Evolutionary conservation across 345 rosid species (phyloP).

Genomic region (Eucalyptus pauciflora): DNA sequence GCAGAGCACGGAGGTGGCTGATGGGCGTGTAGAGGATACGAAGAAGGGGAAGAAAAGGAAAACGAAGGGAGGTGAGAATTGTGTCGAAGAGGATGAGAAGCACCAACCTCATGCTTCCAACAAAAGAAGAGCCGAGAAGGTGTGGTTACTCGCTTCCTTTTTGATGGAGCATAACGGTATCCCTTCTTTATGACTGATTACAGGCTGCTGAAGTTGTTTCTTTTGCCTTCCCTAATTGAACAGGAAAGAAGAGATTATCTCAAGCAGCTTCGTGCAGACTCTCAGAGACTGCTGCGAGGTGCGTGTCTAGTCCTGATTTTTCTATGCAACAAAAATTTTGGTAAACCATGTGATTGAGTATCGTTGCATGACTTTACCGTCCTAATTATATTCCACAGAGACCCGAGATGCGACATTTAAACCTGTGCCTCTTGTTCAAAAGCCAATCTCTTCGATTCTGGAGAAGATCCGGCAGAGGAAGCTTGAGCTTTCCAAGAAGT

Average conservation of each 20-base stretch:
- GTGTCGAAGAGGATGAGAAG: conserved; percentile 19
- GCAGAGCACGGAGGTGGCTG: not conserved
- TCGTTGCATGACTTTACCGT: not conserved
- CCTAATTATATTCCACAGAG: conserved; percentile 17
- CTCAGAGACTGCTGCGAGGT: conserved; percentile 89
- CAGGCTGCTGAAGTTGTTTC: not conserved
- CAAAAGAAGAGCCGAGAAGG: conserved; percentile 45
- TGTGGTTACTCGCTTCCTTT: not conserved
- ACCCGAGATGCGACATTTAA: conserved; percentile 69
- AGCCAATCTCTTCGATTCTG: conserved; percentile 69
- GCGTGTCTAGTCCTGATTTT: not conserved
- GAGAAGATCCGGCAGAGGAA: conserved; percentile 80
- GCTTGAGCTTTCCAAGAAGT: conserved; percentile 67
- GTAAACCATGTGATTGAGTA: not conserved
- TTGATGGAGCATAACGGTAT: not conserved
- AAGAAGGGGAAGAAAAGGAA: conserved; percentile 10
- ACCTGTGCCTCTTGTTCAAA: conserved; percentile 50
- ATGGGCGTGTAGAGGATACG: not conserved
- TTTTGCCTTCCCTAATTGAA: not conserved
- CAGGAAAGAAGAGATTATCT: conserved; percentile 66
- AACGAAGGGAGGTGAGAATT: not conserved
- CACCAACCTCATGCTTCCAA: conserved; percentile 12
- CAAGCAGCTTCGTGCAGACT: conserved; percentile 59
- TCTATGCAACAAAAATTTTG: no score
- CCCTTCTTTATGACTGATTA: not conserved